Evolutionary conservation across 2,329 filamentous ascomycete genomes (phyloP), one percentile per base, ranked within the genome.

Genomic region (Fusarium solani-melongenae): DNA sequence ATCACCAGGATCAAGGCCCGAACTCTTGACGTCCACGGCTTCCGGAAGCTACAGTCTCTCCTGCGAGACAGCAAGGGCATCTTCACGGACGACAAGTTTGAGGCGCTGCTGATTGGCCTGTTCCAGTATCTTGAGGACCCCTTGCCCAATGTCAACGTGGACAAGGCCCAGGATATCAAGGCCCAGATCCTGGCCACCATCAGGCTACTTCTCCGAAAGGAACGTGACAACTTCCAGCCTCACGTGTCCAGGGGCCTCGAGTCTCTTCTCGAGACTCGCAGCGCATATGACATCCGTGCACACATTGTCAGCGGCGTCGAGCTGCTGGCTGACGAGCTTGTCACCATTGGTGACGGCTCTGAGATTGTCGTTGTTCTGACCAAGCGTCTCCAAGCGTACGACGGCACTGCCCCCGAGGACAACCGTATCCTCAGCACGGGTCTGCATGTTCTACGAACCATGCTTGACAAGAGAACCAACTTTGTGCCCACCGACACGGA

Each of bases 1-100:
- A 93, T 95, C 74, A 86, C 90, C 60, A 92, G 93, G 72, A 92
- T 95, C 75, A 91, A 91, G 74, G 87, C 89, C 33, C 90, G 90
- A 76, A 90, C 90, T 1, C 88, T 96, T n/a, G 93, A 95, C 78
- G 92, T 93, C 5, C 93, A 95, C 78, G 93, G 93, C 65, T 94
- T 95, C 86, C 90, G 93, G 62, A 93, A 93, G 77, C 85, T 95
- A 57, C 93, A 95, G 80, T 91, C 91, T 41, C 88, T 95, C 72
- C 88, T 94, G 68, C 91, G 92, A 72, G 91, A 93, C 67, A 89
- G 87, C 78, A 88, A 88, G 76, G 87, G 90, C 15, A 86, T 90
- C 22, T 90, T 93, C 78, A 87, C 88, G 2, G 89, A 92, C 68
- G 90, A 92, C 56, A 92, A 90, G 73, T 94, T 94, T 69, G 89